Conservation (phyloP, 2,329 filamentous ascomycete genomes). For the Aaosphaeria pasadenensis region DNA sequence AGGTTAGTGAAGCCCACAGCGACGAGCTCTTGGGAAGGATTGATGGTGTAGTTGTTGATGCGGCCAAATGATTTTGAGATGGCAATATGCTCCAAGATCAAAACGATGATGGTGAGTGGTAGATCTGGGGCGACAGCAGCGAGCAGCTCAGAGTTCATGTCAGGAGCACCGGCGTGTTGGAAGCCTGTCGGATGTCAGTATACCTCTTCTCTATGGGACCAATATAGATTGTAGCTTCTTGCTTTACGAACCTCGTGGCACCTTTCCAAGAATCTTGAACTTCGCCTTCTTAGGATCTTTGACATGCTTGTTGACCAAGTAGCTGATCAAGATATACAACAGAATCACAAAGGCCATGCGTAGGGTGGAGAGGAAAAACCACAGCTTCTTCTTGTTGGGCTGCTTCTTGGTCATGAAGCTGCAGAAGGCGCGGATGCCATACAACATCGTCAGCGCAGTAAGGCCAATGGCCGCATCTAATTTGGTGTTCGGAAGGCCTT, state of each 20-base stretch:
- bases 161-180: conserved; percentile 71
- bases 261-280: conserved; percentile 70
- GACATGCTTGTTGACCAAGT: conserved; percentile 70
- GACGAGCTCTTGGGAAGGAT: conserved; percentile 93
- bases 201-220: neutral
- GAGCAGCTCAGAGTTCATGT: conserved; percentile 64
- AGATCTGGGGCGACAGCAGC: conserved; percentile 67
- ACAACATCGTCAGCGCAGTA: conserved; percentile 75
- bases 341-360: conserved; percentile 89
- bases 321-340: conserved; percentile 89
- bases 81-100: conserved; percentile 94
- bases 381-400: conserved; percentile 70
- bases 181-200: conserved; percentile 58
- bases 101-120: conserved; percentile 85
- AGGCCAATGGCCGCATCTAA: conserved; percentile 86
- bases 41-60: conserved; percentile 95
- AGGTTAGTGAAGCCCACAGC: conserved; percentile 90
- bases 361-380: conserved; percentile 90
- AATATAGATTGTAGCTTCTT: neutral
- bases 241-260: conserved; percentile 64
- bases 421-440: conserved; percentile 62
- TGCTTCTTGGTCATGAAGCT: conserved; percentile 65
- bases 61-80: conserved; percentile 96
- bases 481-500: conserved; percentile 64
- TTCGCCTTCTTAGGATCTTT: conserved; percentile 51